Percentiles rank a stretch among this genome's conserved stretches.
Evolutionary conservation across 2,329 filamentous ascomycete genomes (phyloP).

Genomic region (Simplicillium aogashimaense): DNA sequence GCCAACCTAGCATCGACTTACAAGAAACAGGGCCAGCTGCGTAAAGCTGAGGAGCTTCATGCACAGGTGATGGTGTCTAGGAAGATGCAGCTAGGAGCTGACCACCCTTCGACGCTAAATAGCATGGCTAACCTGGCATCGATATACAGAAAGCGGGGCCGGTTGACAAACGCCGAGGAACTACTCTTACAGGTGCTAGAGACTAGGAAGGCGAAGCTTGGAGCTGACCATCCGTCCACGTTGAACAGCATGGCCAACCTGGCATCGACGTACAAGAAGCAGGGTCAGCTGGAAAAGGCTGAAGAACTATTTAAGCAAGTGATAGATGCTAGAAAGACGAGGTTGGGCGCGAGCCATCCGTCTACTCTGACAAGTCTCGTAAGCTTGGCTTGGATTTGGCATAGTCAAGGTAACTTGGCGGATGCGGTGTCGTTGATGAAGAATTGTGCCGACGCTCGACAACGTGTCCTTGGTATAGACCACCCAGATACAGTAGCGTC

Average conservation of each 20-base stretch:
- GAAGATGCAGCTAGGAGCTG: slow-evolving; percentile 7
- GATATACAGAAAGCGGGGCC: not conserved
- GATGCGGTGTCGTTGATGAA: too few relatives aligned
- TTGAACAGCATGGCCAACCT: not conserved
- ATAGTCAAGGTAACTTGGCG: too few relatives aligned
- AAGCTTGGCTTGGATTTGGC: slow-evolving; percentile 7
- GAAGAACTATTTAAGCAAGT: not conserved
- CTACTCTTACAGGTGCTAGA: slow-evolving; percentile 6
- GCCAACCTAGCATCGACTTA: slow-evolving; percentile 5
- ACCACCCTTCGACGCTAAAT: slow-evolving; percentile 7
- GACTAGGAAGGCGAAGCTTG: slow-evolving; percentile 6
- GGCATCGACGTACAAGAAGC: slow-evolving; percentile 1
- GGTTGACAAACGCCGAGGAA: not conserved
- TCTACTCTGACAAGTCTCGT: slow-evolving; percentile 10
- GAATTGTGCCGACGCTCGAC: too few relatives aligned
- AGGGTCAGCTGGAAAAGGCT: not conserved
- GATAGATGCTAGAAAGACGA: slow-evolving; percentile 7
- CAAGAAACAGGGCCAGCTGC: slow-evolving; percentile 4
- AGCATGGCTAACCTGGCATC: slow-evolving; percentile 1
- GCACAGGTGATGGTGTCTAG: slow-evolving; percentile 9
- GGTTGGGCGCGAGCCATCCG: slow-evolving; percentile 9
- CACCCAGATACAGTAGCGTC: too few relatives aligned
- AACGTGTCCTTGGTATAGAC: too few relatives aligned
- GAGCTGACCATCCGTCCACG: slow-evolving; percentile 8
- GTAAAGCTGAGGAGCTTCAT: slow-evolving; percentile 7